A percentile compares a stretch with the other conserved stretches of the same genome.
These are phyloP conservation scores for Schrenkiella parvula DNA, from an alignment of 345 rosid genomes.

Conservation along the genomic window DNA sequence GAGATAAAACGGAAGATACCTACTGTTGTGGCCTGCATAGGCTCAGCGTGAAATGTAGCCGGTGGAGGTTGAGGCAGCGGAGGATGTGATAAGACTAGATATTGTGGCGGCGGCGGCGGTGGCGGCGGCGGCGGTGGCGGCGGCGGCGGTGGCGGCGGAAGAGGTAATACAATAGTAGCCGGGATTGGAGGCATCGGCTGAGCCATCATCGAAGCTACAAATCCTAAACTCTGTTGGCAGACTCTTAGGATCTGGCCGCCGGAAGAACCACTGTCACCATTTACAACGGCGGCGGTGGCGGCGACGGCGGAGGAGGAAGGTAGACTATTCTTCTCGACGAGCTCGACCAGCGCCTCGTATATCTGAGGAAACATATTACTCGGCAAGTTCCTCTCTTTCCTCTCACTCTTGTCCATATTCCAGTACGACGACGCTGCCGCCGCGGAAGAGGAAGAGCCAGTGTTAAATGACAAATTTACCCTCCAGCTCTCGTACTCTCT, in stretches of 20 bases:
- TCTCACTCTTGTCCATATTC: conserved; percentile 64
- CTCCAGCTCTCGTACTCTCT: conserved; percentile 52
- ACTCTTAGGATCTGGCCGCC: neutral
- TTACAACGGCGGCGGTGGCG: neutral
- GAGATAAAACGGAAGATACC: conserved; percentile 37
- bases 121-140: conserved; percentile 29
- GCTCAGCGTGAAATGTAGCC: conserved; percentile 10
- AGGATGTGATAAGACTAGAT: neutral
- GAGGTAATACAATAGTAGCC: conserved; percentile 26
- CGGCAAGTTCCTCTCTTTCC: conserved; percentile 66
- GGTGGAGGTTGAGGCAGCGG: conserved; percentile 17
- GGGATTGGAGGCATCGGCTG: conserved; percentile 25
- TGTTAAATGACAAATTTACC: conserved; percentile 11
- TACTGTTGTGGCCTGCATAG: conserved; percentile 39
- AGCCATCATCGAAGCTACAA: conserved; percentile 31
- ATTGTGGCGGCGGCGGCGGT: conserved; percentile 20
- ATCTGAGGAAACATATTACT: conserved; percentile 58
- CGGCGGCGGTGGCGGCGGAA: conserved; percentile 25
- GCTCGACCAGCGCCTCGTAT: conserved; percentile 53
- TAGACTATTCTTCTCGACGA: conserved; percentile 48
- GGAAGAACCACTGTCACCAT: neutral
- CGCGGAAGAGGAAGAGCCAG: neutral
- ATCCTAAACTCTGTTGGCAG: conserved; percentile 6
- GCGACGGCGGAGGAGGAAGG: neutral
- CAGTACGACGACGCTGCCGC: conserved; percentile 39